Conservation (phyloP, 148 eudicot genomes). For the Suaeda aralocaspica region DNA sequence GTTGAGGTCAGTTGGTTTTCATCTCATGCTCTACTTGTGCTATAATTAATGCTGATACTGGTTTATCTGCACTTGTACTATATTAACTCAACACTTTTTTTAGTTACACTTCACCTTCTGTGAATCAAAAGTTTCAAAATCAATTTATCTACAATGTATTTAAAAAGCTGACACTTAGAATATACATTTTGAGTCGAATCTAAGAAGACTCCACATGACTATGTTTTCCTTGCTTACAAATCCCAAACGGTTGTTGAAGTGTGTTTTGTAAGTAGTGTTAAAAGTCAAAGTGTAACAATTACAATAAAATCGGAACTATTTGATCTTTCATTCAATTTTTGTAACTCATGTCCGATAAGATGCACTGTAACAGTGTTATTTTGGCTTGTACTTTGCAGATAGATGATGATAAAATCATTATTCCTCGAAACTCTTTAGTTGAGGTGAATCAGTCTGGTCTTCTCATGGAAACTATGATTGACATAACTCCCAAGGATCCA, state of each 20-base stretch:
- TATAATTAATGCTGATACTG: not conserved
- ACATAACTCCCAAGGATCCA: slow-evolving; percentile 84
- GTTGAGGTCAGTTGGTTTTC: slow-evolving; percentile 60
- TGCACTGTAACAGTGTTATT: not conserved
- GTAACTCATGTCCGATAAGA: not conserved
- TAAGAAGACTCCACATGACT: too few relatives aligned
- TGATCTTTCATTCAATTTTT: not conserved
- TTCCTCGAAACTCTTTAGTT: slow-evolving; percentile 77
- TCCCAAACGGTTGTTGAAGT: too few relatives aligned
- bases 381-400: slow-evolving; percentile 59
- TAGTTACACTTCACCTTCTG: too few relatives aligned
- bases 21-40: slow-evolving; percentile 7
- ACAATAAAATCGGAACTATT: not conserved
- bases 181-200: too few relatives aligned
- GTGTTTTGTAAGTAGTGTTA: too few relatives aligned
- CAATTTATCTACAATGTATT: too few relatives aligned
- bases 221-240: too few relatives aligned
- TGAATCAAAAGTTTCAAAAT: too few relatives aligned
- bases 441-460: slow-evolving; percentile 98
- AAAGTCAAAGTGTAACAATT: too few relatives aligned
- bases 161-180: too few relatives aligned
- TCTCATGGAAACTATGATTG: slow-evolving; percentile 95
- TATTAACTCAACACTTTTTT: not conserved
- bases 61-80: not conserved
- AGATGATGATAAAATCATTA: slow-evolving; percentile 83